Evolutionary conservation across 1,139 yeast genomes (phyloP).

Genomic region (Geotrichum australiense): DNA sequence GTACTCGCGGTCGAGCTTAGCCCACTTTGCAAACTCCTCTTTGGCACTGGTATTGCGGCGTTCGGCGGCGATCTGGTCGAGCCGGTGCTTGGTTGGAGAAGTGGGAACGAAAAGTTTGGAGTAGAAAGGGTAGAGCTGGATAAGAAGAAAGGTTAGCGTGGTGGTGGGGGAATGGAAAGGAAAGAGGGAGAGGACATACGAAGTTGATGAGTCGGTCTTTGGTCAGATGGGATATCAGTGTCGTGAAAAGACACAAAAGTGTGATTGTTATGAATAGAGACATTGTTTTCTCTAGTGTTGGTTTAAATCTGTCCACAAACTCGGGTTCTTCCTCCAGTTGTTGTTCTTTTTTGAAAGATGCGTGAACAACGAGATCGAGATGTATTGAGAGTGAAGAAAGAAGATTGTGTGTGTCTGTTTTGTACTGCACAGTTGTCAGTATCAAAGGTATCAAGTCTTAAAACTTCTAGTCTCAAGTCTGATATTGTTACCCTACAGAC

Average conservation of each 20-base stretch:
- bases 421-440: too few relatives aligned
- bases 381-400: too few relatives aligned
- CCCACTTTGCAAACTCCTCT: slow-evolving; percentile 95
- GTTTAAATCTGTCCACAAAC: too few relatives aligned
- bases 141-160: slow-evolving; percentile 9
- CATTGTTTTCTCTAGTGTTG: too few relatives aligned
- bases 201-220: slow-evolving; percentile 26
- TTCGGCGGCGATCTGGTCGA: slow-evolving; percentile 44
- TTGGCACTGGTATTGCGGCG: slow-evolving; percentile 71
- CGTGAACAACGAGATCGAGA: too few relatives aligned
- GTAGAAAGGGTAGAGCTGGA: slow-evolving; percentile 39
- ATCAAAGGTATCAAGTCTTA: too few relatives aligned
- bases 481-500: too few relatives aligned
- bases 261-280: slow-evolving; percentile 25
- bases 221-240: slow-evolving; percentile 23
- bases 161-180: not conserved
- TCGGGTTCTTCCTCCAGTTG: too few relatives aligned
- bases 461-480: too few relatives aligned
- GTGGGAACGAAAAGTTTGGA: slow-evolving; percentile 35
- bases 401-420: too few relatives aligned
- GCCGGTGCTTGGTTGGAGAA: slow-evolving; percentile 40
- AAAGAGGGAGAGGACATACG: slow-evolving; percentile 17
- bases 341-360: too few relatives aligned
- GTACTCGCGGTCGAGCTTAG: slow-evolving; percentile 70
- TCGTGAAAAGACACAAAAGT: slow-evolving; percentile 25